These are phyloP conservation scores for Triangularia verruculosa DNA, from an alignment of 2,329 filamentous ascomycete species.

Conservation along the genomic window DNA sequence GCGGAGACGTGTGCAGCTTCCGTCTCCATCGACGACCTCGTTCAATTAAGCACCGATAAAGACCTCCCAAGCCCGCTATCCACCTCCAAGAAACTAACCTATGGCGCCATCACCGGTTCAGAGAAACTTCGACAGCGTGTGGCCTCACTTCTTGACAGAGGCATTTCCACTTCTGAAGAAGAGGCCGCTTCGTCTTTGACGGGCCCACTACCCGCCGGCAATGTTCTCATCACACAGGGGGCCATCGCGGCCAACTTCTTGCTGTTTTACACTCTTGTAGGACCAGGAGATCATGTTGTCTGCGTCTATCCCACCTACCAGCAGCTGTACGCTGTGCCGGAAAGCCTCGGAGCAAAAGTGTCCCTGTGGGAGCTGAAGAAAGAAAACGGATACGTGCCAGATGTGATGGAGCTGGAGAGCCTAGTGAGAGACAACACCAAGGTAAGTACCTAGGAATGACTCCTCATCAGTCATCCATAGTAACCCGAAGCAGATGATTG, in stretches of 20 bases:
- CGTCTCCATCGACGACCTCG: constrained; percentile 67
- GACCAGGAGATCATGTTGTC: constrained; percentile 75
- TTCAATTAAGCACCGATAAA: constrained; percentile 56
- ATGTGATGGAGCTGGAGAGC: constrained; percentile 61
- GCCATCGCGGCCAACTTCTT: constrained; percentile 84
- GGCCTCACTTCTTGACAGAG: constrained; percentile 60
- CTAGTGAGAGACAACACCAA: constrained; percentile 69
- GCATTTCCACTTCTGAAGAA: not conserved
- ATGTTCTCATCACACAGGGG: constrained; percentile 73
- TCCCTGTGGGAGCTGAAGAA: constrained; percentile 67
- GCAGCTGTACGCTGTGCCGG: constrained; percentile 74
- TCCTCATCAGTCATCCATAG: too few relatives aligned
- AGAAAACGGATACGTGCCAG: constrained; percentile 64
- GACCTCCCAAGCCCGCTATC: constrained; percentile 40
- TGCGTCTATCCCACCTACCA: constrained; percentile 87
- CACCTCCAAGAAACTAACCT: constrained; percentile 62
- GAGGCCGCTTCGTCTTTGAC: constrained; percentile 28
- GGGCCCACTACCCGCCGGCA: constrained; percentile 48
- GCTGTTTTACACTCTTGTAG: constrained; percentile 69
- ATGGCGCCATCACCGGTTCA: constrained; percentile 71
- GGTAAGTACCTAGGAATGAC: too few relatives aligned
- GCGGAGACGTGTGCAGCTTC: constrained; percentile 78
- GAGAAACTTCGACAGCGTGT: constrained; percentile 61
- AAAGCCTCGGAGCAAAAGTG: constrained; percentile 72
- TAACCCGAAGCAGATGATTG: constrained; percentile 41